Base-by-base conservation (phyloP, 306 rosid genomes). In the Cucurbita argyrosperma region DNA sequence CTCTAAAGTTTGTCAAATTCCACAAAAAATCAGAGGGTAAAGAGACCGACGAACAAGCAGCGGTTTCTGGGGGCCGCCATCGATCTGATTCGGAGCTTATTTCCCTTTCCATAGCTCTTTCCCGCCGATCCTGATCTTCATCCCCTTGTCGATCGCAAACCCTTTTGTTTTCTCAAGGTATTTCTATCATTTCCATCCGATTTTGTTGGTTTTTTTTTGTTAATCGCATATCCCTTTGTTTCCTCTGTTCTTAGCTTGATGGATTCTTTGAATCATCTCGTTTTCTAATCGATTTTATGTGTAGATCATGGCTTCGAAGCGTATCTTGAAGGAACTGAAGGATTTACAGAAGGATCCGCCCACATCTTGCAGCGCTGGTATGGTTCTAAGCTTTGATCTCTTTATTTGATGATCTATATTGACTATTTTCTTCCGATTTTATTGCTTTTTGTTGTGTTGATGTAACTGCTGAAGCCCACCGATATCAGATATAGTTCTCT, bases 271-370 rank as follows among this genome's bases (percentile, higher is more conserved):
- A 23, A 21, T 69, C 74, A 21, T 30, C 57, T 69, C 4, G 21
- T 69, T 49, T 46, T 69, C 47, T 1, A 12, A 12, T 68, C 14
- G 40, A 50, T 30, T 70, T 1, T 8, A 8, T 53, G 15, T 30
- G 46, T 46, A 54, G 57, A 72, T 72, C 80, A 89, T 89, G 96
- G 91, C 96, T 64, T 89, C 96, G 2, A 89, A 89, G 84, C 96
- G 91, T 55, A 89, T 89, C 77, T 81, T 85, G 76, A 88, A 88
- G 83, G 92, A 88, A 84, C 88, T 87, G 42, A 87, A 85, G 88
- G 89, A 88, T 66, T 84, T 89, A 77, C 96, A 89, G 90, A 87
- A 89, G 72, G 96, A 89, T 80, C 96, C 96, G n/a, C 96, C 96
- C 4, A 87, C 91, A 64, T 89, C 96, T 15, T 89, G 91, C 86